Percentiles rank a stretch among this genome's conserved stretches.
These are phyloP conservation scores for Kwoniella botswanensis DNA, from an alignment of 768 basidiomycete species.

Conservation along the genomic window DNA sequence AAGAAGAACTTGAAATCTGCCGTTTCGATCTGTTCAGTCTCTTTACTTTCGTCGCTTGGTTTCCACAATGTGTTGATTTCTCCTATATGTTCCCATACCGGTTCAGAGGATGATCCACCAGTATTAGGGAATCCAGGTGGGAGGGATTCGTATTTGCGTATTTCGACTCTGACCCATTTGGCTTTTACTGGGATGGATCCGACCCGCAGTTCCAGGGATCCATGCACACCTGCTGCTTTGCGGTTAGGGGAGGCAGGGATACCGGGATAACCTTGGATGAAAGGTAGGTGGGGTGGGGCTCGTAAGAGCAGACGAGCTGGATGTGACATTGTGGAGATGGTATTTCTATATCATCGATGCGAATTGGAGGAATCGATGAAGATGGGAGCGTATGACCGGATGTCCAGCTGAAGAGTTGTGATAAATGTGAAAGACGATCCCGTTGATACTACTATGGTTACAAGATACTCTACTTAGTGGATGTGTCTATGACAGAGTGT, in stretches of 20 bases:
- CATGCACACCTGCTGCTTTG: constrained; percentile 52
- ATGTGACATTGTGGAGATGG: constrained; percentile 35
- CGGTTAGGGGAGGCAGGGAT: constrained; percentile 42
- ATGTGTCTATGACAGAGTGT: neutral
- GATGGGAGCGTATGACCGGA: no score
- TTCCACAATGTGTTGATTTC: constrained; percentile 85
- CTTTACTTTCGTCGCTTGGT: constrained; percentile 64
- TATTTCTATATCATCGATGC: constrained; percentile 4
- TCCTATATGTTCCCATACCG: constrained; percentile 53
- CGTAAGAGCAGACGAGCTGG: constrained; percentile 50
- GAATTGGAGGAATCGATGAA: neutral
- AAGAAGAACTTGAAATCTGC: constrained; percentile 86
- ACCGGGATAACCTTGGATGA: constrained; percentile 57
- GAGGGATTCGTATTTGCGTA: constrained; percentile 81
- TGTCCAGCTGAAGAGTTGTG: no score
- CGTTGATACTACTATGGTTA: neutral
- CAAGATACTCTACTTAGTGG: neutral
- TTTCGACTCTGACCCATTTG: constrained; percentile 88
- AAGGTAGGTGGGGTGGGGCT: constrained; percentile 56
- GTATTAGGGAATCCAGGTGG: constrained; percentile 42
- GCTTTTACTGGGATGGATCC: constrained; percentile 75
- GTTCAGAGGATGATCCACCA: constrained; percentile 10
- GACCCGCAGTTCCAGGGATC: constrained; percentile 79
- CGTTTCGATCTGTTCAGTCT: constrained; percentile 71
- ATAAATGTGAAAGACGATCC: no score